These are phyloP conservation scores for Sphagnurus paluster DNA, from an alignment of 1,284 basidiomycete species.

Conservation along the genomic window DNA sequence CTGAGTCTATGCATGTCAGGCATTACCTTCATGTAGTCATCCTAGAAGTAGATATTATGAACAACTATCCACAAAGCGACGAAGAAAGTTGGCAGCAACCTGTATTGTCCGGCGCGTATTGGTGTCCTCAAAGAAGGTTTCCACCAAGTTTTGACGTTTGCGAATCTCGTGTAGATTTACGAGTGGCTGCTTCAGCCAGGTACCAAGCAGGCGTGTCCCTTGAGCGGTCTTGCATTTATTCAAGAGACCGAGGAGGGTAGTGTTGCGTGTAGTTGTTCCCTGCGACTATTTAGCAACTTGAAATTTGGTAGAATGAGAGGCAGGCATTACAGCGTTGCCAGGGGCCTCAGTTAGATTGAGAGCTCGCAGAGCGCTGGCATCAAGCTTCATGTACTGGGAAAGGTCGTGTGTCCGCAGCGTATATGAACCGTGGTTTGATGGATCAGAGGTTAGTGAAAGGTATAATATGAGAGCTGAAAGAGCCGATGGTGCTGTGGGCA, in stretches of 20 bases:
- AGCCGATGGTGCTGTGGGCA: slow-evolving; percentile 80
- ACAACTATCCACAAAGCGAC: too few species aligned
- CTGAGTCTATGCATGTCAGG: slow-evolving; percentile 94
- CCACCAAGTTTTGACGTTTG: slow-evolving; percentile 88
- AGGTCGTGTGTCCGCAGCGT: slow-evolving; percentile 87
- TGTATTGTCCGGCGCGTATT: slow-evolving; percentile 73
- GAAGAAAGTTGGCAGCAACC: too few species aligned
- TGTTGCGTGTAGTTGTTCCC: slow-evolving; percentile 69
- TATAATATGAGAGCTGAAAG: slow-evolving; percentile 84
- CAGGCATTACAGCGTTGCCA: slow-evolving; percentile 46
- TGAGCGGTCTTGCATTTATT: slow-evolving; percentile 98
- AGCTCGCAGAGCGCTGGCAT: slow-evolving; percentile 92
- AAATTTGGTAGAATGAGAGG: background rate
- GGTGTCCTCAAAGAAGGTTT: slow-evolving; percentile 83
- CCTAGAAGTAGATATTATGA: too few species aligned
- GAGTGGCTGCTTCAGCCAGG: slow-evolving; percentile 97
- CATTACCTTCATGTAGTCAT: slow-evolving; percentile 87
- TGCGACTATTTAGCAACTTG: slow-evolving; percentile 20
- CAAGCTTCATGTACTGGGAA: slow-evolving; percentile 93
- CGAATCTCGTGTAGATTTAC: slow-evolving; percentile 93
- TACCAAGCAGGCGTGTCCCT: slow-evolving; percentile 86
- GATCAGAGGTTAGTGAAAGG: slow-evolving; percentile 81
- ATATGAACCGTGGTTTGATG: slow-evolving; percentile 83
- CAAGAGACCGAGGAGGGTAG: slow-evolving; percentile 86
- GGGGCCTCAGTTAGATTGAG: slow-evolving; percentile 84